Evolutionary conservation across 805 yeast species (phyloP).

Genomic region (Saturnispora zaruensis): DNA sequence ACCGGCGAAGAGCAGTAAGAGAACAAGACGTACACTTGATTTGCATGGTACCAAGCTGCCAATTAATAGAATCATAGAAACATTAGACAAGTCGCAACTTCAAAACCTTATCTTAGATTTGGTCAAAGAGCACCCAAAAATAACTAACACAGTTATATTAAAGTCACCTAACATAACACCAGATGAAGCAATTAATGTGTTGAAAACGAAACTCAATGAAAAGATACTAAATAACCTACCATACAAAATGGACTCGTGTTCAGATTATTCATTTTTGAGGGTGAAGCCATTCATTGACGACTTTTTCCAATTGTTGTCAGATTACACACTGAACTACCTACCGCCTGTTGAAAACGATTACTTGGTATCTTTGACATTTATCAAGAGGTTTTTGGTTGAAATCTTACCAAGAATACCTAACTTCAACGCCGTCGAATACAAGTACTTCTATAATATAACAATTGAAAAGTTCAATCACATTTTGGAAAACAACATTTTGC

Average conservation of each 20-base stretch:
- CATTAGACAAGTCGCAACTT: constrained; percentile 50
- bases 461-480: constrained; percentile 29
- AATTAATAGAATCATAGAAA: constrained; percentile 55
- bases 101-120: constrained; percentile 44
- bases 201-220: constrained; percentile 37
- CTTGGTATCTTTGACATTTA: constrained; percentile 47
- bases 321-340: constrained; percentile 61
- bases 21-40: constrained; percentile 28
- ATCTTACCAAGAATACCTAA: constrained; percentile 58
- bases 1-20: constrained; percentile 17
- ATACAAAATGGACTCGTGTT: constrained; percentile 60
- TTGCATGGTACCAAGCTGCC: constrained; percentile 56
- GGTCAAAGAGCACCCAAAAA: constrained; percentile 54
- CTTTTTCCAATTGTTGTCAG: constrained; percentile 62
- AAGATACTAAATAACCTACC: constrained; percentile 48
- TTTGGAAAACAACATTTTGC: constrained; percentile 19
- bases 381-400: constrained; percentile 48
- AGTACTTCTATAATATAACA: constrained; percentile 33
- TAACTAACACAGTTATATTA: constrained; percentile 40
- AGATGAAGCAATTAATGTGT: constrained; percentile 40
- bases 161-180: constrained; percentile 54
- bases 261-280: constrained; percentile 71
- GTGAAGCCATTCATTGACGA: constrained; percentile 62
- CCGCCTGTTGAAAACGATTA: constrained; percentile 60
- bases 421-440: constrained; percentile 50